Evolutionary conservation across 768 basidiomycete genomes (phyloP).

Genomic region (Suillus hirtellus): DNA sequence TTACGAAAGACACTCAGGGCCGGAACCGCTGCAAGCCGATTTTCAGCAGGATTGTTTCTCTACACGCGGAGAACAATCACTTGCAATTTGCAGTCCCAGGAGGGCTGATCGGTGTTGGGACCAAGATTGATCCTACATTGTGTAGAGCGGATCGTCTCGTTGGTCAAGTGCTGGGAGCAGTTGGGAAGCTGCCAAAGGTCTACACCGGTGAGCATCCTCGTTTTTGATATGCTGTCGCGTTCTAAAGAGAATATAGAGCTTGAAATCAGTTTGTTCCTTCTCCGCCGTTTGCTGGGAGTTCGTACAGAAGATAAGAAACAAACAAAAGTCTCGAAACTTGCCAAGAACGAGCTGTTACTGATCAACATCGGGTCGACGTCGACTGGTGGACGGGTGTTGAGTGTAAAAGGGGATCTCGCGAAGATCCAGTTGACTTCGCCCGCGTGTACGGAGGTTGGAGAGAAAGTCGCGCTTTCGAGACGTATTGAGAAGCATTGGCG

Average conservation of each 20-base stretch:
- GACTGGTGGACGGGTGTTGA: constrained; percentile 92
- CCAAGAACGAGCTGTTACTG: constrained; percentile 87
- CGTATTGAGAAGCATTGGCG: constrained; percentile 99
- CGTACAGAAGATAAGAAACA: constrained; percentile 99
- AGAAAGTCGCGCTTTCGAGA: constrained; percentile 94
- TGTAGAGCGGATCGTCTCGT: constrained; percentile 97
- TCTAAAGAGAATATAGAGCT: constrained; percentile 53
- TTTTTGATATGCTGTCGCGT: not conserved
- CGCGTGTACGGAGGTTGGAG: constrained; percentile 94
- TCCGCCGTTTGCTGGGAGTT: constrained; percentile 95
- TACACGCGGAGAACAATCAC: constrained; percentile 94
- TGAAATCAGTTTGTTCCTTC: constrained; percentile 91
- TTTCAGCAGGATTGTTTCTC: constrained; percentile 84
- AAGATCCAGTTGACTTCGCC: constrained; percentile 94
- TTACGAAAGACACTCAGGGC: constrained; percentile 91
- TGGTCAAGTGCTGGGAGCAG: constrained; percentile 93
- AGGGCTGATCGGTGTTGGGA: constrained; percentile 97
- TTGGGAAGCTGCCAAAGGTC: constrained; percentile 91
- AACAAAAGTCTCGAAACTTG: constrained; percentile 90
- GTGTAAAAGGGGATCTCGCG: constrained; percentile 92
- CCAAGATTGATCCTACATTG: constrained; percentile 92
- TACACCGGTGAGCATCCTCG: constrained; percentile 64
- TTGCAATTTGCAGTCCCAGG: constrained; percentile 96
- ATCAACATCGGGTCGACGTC: constrained; percentile 99
- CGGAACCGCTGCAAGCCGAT: constrained; percentile 92